Conservation (phyloP, 352 stramenopile genomes). For the Globisporangium nunn region DNA sequence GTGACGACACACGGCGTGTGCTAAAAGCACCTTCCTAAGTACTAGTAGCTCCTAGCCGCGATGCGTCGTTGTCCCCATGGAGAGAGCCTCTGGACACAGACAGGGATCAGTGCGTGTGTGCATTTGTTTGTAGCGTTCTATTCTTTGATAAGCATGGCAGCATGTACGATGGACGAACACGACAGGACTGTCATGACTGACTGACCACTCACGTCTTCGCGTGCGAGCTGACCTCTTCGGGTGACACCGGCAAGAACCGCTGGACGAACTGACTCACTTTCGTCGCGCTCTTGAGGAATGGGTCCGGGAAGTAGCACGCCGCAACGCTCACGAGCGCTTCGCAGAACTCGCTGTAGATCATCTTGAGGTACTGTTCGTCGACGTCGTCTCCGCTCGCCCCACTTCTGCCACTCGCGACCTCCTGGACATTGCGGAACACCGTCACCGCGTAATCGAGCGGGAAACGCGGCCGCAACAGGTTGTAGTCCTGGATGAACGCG, state of each 20-base stretch:
- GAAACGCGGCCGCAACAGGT: slow-evolving; percentile 51
- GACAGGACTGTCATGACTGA: not conserved
- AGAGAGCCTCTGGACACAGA: no score
- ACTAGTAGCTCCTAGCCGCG: no score
- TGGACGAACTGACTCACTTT: slow-evolving; percentile 69
- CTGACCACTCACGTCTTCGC: not conserved
- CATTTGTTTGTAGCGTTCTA: not conserved
- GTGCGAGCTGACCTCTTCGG: slow-evolving; percentile 46
- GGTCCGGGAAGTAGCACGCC: slow-evolving; percentile 52
- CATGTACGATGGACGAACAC: not conserved
- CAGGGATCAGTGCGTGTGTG: not conserved
- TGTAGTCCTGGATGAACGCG: slow-evolving; percentile 66
- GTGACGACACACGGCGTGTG: slow-evolving; percentile 79
- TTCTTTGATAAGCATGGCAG: not conserved
- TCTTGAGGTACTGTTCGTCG: slow-evolving; percentile 28
- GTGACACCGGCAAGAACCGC: slow-evolving; percentile 53
- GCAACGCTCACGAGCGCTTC: slow-evolving; percentile 54
- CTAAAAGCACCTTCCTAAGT: slow-evolving; percentile 23
- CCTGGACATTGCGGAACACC: slow-evolving; percentile 63
- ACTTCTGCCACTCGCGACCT: slow-evolving; percentile 28
- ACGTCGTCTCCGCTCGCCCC: slow-evolving; percentile 16
- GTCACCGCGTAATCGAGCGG: slow-evolving; percentile 40
- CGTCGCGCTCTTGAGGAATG: slow-evolving; percentile 44
- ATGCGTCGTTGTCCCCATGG: not conserved
- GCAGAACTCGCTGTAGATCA: slow-evolving; percentile 73